Evolutionary conservation across 78 protist species (phyloP).

Genomic region (Dictyostelium intermedium): DNA sequence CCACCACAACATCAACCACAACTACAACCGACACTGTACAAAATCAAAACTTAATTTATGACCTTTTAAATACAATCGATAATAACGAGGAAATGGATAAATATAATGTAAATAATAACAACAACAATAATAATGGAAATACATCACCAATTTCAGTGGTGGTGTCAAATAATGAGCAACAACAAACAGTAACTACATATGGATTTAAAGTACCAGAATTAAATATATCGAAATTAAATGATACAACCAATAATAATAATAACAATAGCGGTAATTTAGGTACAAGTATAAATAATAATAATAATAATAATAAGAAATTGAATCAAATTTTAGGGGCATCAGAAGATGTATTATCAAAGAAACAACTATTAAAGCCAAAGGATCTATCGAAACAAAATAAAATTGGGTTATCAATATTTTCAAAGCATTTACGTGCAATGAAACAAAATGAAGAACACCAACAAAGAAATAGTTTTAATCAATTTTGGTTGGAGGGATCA

Average conservation of each 20-base stretch:
- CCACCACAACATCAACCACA: not conserved
- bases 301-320: not conserved
- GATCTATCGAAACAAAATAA: constrained; percentile 16
- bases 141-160: not conserved
- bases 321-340: constrained; percentile 9
- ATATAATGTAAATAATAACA: constrained; percentile 6
- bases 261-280: not conserved
- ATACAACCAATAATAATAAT: not conserved
- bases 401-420: not conserved
- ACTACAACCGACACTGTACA: not conserved
- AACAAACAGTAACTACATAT: not conserved
- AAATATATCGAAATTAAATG: not conserved
- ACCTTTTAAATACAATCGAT: not conserved
- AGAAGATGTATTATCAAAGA: not conserved
- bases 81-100: constrained; percentile 1
- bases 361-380: not conserved
- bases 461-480: constrained; percentile 69
- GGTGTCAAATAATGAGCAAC: not conserved
- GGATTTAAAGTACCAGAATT: constrained; percentile 32
- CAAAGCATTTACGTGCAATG: constrained; percentile 40
- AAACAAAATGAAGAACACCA: constrained; percentile 23
- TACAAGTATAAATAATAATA: not conserved
- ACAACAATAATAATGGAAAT: not conserved
- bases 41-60: constrained; percentile 4
- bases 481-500: constrained; percentile 72